These are phyloP conservation scores for Rhododendron kiyosumense DNA, from an alignment of 148 eudicot species.

Conservation along the genomic window DNA sequence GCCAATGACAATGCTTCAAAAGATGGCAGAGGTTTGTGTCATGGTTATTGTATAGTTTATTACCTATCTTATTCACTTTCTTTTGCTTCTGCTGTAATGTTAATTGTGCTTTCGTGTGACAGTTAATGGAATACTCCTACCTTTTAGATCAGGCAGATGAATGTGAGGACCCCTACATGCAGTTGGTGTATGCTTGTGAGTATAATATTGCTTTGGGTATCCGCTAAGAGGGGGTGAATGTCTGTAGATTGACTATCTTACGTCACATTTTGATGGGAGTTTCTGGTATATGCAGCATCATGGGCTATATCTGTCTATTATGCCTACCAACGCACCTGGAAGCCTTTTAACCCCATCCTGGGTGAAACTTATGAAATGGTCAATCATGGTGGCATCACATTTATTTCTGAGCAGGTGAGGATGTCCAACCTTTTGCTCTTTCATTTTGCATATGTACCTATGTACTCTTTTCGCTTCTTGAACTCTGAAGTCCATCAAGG, in stretches of 20 bases:
- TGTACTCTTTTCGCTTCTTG: neutral
- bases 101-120: constrained; percentile 20
- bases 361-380: constrained; percentile 91
- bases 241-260: neutral
- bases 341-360: constrained; percentile 95
- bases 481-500: neutral
- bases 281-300: constrained; percentile 47
- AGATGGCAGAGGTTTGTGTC: constrained; percentile 86
- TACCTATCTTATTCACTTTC: neutral
- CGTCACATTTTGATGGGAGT: neutral
- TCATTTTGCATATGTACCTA: neutral
- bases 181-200: constrained; percentile 78
- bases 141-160: constrained; percentile 81
- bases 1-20: constrained; percentile 96
- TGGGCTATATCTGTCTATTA: constrained; percentile 83
- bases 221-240: neutral
- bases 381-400: constrained; percentile 72
- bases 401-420: constrained; percentile 77
- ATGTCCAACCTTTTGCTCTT: neutral
- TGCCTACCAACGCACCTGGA: constrained; percentile 91
- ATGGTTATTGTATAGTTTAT: neutral
- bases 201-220: constrained; percentile 4
- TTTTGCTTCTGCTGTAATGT: neutral
- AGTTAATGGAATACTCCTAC: constrained; percentile 84
- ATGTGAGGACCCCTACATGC: constrained; percentile 88